Percentiles rank a stretch among this genome's conserved stretches.
Evolutionary conservation across 2,329 filamentous ascomycete genomes (phyloP).

Genomic region (Colletotrichum ledebouriae): DNA sequence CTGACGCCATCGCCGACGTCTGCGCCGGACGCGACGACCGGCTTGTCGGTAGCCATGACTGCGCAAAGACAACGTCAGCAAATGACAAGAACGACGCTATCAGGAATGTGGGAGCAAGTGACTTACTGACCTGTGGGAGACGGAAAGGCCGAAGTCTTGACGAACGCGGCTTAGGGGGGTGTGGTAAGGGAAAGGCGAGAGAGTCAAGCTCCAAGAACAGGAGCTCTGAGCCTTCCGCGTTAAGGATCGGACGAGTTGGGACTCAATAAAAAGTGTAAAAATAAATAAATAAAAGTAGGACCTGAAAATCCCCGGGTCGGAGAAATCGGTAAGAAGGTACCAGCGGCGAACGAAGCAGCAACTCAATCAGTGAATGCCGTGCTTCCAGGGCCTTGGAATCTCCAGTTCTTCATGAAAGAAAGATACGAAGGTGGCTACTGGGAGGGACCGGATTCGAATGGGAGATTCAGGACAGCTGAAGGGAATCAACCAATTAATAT

Average conservation of each 20-base stretch:
- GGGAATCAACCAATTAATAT: slow-evolving; percentile 41
- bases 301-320: slow-evolving; percentile 21
- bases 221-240: slow-evolving; percentile 42
- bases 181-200: slow-evolving; percentile 8
- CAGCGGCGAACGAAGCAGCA: slow-evolving; percentile 28
- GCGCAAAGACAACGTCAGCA: slow-evolving; percentile 32
- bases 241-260: slow-evolving; percentile 44
- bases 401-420: slow-evolving; percentile 36
- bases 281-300: slow-evolving; percentile 16
- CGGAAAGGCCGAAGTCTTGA: slow-evolving; percentile 33
- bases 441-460: slow-evolving; percentile 8
- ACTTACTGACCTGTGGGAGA: slow-evolving; percentile 25
- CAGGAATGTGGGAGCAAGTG: slow-evolving; percentile 13
- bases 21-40: slow-evolving; percentile 71
- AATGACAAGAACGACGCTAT: slow-evolving; percentile 8
- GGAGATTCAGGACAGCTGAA: slow-evolving; percentile 24
- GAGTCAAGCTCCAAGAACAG: slow-evolving; percentile 40
- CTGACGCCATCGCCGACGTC: slow-evolving; percentile 69
- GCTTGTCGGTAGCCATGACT: slow-evolving; percentile 68
- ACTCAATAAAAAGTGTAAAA: slow-evolving; percentile 34
- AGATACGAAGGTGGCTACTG: slow-evolving; percentile 13
- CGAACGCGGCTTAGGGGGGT: slow-evolving; percentile 33
- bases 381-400: slow-evolving; percentile 28
- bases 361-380: slow-evolving; percentile 15
- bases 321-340: slow-evolving; percentile 30